phyloP scores from a whole-genome alignment of 164 flowering plant species.

The Tetrastigma voinierianum region DNA sequence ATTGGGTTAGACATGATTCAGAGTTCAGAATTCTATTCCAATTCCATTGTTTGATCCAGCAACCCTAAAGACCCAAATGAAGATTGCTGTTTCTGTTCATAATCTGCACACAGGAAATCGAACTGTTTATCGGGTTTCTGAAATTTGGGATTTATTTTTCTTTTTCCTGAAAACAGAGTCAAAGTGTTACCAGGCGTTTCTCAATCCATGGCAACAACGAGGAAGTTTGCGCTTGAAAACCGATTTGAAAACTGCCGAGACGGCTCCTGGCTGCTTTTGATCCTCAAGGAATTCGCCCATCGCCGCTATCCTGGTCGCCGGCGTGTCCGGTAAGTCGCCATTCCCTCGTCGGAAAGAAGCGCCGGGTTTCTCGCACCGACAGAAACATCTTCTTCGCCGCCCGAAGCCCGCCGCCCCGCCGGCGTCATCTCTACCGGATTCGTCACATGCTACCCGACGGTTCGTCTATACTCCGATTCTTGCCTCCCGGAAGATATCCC shows the following conservation, averaged over 20 bases:
- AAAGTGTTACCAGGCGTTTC: conserved; percentile 28
- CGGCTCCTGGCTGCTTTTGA: conserved; percentile 48
- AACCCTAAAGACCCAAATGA: too few relatives aligned
- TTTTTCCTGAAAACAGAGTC: conserved; percentile 17
- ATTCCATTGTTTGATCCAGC: too few relatives aligned
- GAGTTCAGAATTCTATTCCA: too few relatives aligned
- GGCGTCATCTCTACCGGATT: conserved; percentile 96
- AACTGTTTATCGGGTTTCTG: neutral
- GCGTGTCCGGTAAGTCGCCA: conserved; percentile 65
- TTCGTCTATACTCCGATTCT: conserved; percentile 42
- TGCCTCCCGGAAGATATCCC: conserved; percentile 66
- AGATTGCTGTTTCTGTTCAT: neutral
- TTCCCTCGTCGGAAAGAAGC: conserved; percentile 67
- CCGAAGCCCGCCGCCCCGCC: conserved; percentile 92
- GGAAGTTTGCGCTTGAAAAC: conserved; percentile 36
- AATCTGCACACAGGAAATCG: neutral
- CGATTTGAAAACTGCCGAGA: conserved; percentile 53
- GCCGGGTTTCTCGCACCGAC: conserved; percentile 61
- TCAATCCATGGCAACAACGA: conserved; percentile 37
- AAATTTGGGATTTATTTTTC: conserved; percentile 2
- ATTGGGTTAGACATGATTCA: too few relatives aligned
- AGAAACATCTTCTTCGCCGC: conserved; percentile 67
- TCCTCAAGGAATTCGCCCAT: conserved; percentile 66
- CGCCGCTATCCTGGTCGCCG: conserved; percentile 64
- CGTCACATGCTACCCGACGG: conserved; percentile 92